Percentiles rank a stretch among this genome's conserved stretches.
Conservation (phyloP, 2,329 filamentous ascomycete species). For the Bertia moriformis region DNA sequence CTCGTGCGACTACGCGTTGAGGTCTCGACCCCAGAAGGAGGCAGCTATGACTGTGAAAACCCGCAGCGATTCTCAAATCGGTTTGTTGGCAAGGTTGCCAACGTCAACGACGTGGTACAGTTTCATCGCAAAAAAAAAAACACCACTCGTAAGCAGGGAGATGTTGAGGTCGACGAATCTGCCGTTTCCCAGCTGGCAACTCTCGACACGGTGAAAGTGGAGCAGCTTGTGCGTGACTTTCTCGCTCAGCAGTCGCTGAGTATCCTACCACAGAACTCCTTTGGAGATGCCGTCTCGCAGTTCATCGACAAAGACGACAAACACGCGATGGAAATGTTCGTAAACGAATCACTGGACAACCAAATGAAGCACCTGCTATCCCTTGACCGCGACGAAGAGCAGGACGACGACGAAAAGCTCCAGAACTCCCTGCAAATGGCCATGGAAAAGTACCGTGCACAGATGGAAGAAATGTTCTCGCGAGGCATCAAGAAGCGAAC, state of each 20-base stretch:
- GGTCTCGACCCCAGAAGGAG: slow-evolving; percentile 70
- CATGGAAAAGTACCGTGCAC: slow-evolving; percentile 58
- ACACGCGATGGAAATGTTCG: slow-evolving; percentile 72
- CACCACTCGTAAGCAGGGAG: slow-evolving; percentile 25
- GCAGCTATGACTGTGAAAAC: slow-evolving; percentile 81
- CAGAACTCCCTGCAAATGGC: slow-evolving; percentile 54
- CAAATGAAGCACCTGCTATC: slow-evolving; percentile 59
- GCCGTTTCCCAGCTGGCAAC: slow-evolving; percentile 43
- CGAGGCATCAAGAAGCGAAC: slow-evolving; percentile 55
- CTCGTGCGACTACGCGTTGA: slow-evolving; percentile 84
- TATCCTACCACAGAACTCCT: slow-evolving; percentile 81
- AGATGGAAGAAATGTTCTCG: slow-evolving; percentile 36
- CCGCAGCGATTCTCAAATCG: slow-evolving; percentile 90
- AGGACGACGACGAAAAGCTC: slow-evolving; percentile 62
- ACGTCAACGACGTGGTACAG: slow-evolving; percentile 82
- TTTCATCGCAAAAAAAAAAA: slow-evolving; percentile 79
- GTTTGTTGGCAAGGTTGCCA: slow-evolving; percentile 81
- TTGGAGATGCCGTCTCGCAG: slow-evolving; percentile 81
- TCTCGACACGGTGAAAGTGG: slow-evolving; percentile 71
- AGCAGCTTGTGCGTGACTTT: slow-evolving; percentile 77
- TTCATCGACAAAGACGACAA: slow-evolving; percentile 95
- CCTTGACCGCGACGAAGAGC: slow-evolving; percentile 44
- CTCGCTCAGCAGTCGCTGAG: slow-evolving; percentile 76
- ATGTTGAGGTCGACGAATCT: slow-evolving; percentile 42
- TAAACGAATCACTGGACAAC: slow-evolving; percentile 54